A percentile compares a stretch with the other conserved stretches of the same genome.
Conservation (phyloP, 148 eudicot species). For the Spergularia bocconei region DNA sequence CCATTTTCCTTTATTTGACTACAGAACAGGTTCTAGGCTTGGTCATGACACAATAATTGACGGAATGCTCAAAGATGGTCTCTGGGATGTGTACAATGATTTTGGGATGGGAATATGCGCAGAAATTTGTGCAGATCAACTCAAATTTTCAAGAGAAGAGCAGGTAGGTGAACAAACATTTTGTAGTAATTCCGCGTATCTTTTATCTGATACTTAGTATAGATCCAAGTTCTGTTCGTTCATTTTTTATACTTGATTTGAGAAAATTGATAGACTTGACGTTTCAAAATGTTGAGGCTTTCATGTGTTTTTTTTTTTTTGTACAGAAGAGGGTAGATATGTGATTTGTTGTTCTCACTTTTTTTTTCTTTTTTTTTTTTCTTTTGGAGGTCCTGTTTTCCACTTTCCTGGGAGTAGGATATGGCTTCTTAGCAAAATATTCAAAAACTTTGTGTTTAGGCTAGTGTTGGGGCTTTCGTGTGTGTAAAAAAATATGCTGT, state of each 20-base stretch:
- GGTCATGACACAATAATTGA: constrained; percentile 91
- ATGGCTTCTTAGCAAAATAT: too few relatives aligned
- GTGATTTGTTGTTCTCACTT: too few relatives aligned
- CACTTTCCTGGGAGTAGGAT: too few relatives aligned
- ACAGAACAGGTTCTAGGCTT: constrained; percentile 84
- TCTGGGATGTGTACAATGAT: constrained; percentile 98
- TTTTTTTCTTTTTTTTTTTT: too few relatives aligned
- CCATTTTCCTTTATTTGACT: constrained; percentile 6
- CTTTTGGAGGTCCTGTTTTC: too few relatives aligned
- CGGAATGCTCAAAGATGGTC: constrained; percentile 97
- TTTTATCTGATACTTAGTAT: not conserved
- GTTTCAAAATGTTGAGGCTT: not conserved
- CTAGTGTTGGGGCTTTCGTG: too few relatives aligned
- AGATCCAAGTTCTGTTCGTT: not conserved
- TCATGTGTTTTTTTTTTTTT: too few relatives aligned
- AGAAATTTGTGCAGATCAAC: constrained; percentile 79
- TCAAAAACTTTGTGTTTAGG: too few relatives aligned
- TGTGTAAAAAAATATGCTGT: not conserved
- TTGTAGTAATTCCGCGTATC: not conserved
- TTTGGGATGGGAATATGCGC: constrained; percentile 97
- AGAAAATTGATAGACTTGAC: not conserved
- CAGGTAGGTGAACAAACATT: constrained; percentile 45
- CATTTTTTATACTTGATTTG: not conserved
- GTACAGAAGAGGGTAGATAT: too few relatives aligned
- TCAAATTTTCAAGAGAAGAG: constrained; percentile 64